Evolutionary conservation across 2,329 filamentous ascomycete species (phyloP), one percentile per base, ranked within the genome.

Genomic region (Cryphonectria naterciae): DNA sequence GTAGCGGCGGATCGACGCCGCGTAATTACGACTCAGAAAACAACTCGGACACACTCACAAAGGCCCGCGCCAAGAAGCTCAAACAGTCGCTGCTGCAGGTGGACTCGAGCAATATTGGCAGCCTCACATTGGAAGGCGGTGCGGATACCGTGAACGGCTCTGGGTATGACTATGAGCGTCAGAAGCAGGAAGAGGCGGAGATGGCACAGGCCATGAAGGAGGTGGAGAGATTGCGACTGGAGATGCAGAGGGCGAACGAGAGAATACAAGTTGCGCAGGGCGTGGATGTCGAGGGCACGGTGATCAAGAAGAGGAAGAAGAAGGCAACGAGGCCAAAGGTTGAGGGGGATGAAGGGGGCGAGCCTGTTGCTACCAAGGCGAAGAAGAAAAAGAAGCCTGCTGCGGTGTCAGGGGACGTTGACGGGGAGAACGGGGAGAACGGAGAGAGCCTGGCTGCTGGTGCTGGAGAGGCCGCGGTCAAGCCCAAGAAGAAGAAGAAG

Each of bases 141-240:
- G 68, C 61, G 7, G 88, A 85, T 43, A 83, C 81, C 65, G 74
- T 76, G 22, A 78, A 77, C 8, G 75, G 76, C 52, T 76, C 71
- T 11, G 77, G 74, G 0, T 83, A 87, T 64, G 88, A 92, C 70
- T 85, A 89, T 66, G 92, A 94, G 77, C 85, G 86, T 67, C 88
- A 91, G 74, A 88, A 91, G 78, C 88, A 88, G 22, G 94, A 97
- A 77, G 94, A 98, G 72, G 90, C 89, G 1, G 95, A 98, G 81
- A 97, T 98, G 93, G 90, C 89, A 61, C 90, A 89, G 77, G 96
- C 95, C 11, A 90, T 98, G 85, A 91, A 91, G 79, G 93, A 98
- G 79, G 93, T 99, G 3, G 95, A 98, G 83, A 86, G 91, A 67
- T 83, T 97, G 71, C 86, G 96, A 67, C 84, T 98, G 70, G 93